Conservation (phyloP, 371 early-diverging fungal genomes). For the Saksenaea vasiformis region DNA sequence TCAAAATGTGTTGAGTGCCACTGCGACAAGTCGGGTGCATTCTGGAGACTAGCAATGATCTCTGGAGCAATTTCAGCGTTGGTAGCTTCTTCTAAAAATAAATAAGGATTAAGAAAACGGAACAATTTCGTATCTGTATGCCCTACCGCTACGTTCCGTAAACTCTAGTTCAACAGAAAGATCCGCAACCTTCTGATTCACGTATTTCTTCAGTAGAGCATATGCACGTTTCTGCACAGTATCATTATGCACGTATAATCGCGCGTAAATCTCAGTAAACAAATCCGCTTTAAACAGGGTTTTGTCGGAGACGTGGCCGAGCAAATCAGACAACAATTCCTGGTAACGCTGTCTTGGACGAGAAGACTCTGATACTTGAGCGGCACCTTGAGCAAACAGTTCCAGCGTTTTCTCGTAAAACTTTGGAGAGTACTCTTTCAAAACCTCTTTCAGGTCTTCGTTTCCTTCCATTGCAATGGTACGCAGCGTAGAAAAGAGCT, state of each 20-base stretch:
- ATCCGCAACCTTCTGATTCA: conserved; percentile 44
- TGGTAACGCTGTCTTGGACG: conserved; percentile 22
- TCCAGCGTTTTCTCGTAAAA: conserved; percentile 13
- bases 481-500: conserved; percentile 9
- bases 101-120: not conserved
- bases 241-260: conserved; percentile 30
- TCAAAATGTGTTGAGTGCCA: conserved; percentile 21
- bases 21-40: conserved; percentile 28
- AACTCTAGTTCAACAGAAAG: conserved; percentile 56
- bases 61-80: conserved; percentile 20
- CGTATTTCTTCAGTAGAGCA: conserved; percentile 36
- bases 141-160: conserved; percentile 27
- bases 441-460: conserved; percentile 7
- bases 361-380: not conserved
- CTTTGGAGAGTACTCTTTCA: conserved; percentile 3
- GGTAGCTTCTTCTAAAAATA: conserved; percentile 19
- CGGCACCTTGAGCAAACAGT: conserved; percentile 14
- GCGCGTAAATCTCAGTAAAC: not conserved
- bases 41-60: conserved; percentile 23
- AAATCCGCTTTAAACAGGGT: conserved; percentile 20
- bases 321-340: conserved; percentile 30
- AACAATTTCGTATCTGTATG: not conserved
- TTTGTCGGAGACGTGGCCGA: conserved; percentile 32
- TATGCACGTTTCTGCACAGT: conserved; percentile 50
- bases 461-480: conserved; percentile 12